A percentile compares a stretch with the other conserved stretches of the same genome.
phyloP scores from a whole-genome alignment of 2,329 filamentous ascomycete species.

The Alternaria ventricosa region DNA sequence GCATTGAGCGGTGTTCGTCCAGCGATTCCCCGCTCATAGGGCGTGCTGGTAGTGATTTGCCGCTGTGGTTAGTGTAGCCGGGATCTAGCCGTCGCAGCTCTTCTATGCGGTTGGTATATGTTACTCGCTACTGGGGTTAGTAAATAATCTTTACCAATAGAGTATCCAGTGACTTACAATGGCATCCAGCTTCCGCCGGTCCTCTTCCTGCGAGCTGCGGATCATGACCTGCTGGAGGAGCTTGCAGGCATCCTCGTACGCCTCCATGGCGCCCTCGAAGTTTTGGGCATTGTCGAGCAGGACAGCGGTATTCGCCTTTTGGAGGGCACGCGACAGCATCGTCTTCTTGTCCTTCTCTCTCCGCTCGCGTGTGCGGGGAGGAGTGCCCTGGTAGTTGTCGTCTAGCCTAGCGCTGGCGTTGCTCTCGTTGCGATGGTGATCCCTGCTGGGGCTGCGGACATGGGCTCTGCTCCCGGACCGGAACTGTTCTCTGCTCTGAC shows the following conservation, averaged over 20 bases:
- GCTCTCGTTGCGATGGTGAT: constrained; percentile 39
- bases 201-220: constrained; percentile 82
- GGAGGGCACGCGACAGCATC: constrained; percentile 93
- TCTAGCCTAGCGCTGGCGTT: constrained; percentile 42
- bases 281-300: constrained; percentile 96
- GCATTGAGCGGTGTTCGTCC: constrained; percentile 47
- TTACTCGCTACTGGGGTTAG: constrained; percentile 69
- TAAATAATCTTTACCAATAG: not conserved
- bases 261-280: constrained; percentile 86
- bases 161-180: constrained; percentile 72
- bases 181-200: constrained; percentile 87
- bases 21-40: constrained; percentile 67
- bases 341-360: constrained; percentile 73
- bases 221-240: constrained; percentile 87
- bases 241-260: constrained; percentile 89
- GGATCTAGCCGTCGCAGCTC: constrained; percentile 79
- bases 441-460: constrained; percentile 16
- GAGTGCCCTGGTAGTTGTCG: constrained; percentile 40
- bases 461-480: constrained; percentile 18
- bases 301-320: constrained; percentile 95
- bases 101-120: constrained; percentile 87
- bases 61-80: constrained; percentile 56
- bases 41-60: constrained; percentile 78
- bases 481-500: constrained; percentile 31
- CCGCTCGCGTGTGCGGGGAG: constrained; percentile 51